Evolutionary conservation across 2,329 filamentous ascomycete species (phyloP), one percentile per base, ranked within the genome.

Genomic region (Pyrenophora tritici-repentis): DNA sequence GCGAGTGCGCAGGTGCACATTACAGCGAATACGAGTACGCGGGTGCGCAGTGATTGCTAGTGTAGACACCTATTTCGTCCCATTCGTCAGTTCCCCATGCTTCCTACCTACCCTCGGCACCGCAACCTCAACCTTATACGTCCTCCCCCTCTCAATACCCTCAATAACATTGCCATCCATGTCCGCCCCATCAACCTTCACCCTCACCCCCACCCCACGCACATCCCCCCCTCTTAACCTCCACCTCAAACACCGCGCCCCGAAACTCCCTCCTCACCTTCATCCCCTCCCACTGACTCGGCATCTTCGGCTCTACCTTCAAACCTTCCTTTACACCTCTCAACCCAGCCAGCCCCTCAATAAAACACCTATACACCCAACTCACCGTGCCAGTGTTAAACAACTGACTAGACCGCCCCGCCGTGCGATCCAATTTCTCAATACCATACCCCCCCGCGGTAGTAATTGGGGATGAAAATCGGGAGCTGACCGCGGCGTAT

Each of bases 351-450:
- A 84, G 65, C 0, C 81, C 81, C 64, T 84, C 81, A 39, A 83
- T 77, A 57, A 84, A 76, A 63, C 76, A 79, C 8, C 81, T 75
- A 65, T 83, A 84, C 2, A 75, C 80, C 82, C 81, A 84, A 14
- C 79, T 79, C 18, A 82, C 78, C 5, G 81, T 84, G 3, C 81
- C 82, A 1, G 81, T 84, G 64, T 84, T 84, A 71, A 84, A 83
- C 13, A 84, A 65, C 64, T 83, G 81, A 58, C 79, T 82, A 8
- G 80, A 82, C 0, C 81, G 76, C 2, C 82, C 82, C 4, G 81
- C 81, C 0, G 81, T 83, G 37, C 62, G 63, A 31, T 63, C 56
- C 1, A 66, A 41, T 10, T 63, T 47, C 26, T 55, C 32, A 8
- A 63, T 58, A 1, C 63, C 60, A 20, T 59, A 46, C 3, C 63